These are phyloP conservation scores for Metarhizium sp. DNA, from an alignment of 2,329 filamentous ascomycete species.

Conservation along the genomic window DNA sequence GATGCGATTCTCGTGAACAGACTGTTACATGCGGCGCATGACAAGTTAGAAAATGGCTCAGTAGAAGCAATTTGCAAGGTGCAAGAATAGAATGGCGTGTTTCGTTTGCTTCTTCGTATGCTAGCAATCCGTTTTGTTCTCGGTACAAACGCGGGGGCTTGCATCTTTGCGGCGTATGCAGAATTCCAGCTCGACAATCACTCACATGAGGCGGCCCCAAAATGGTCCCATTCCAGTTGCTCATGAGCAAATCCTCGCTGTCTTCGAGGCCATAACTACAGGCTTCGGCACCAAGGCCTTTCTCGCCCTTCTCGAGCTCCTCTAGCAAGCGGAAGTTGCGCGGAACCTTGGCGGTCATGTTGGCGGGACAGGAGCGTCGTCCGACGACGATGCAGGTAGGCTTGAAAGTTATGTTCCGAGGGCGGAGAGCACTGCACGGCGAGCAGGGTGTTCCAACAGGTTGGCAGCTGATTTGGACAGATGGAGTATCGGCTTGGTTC, in stretches of 20 bases:
- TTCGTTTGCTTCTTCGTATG: too few species aligned
- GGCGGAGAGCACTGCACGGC: neutral
- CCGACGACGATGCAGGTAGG: neutral
- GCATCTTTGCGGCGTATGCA: too few species aligned
- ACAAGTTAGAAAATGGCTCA: too few species aligned
- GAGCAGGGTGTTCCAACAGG: neutral
- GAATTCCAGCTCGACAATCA: neutral
- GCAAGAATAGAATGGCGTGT: too few species aligned
- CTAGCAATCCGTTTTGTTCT: slow-evolving; percentile 10
- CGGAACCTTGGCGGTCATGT: slow-evolving; percentile 56
- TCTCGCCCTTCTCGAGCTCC: slow-evolving; percentile 98
- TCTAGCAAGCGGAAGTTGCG: slow-evolving; percentile 94
- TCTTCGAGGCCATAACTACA: slow-evolving; percentile 96
- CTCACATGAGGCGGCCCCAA: slow-evolving; percentile 85
- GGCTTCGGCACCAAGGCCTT: slow-evolving; percentile 89
- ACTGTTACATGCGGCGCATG: slow-evolving; percentile 38
- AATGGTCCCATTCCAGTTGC: slow-evolving; percentile 97
- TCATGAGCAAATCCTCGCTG: slow-evolving; percentile 91
- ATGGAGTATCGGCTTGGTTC: neutral
- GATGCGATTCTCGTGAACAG: slow-evolving; percentile 96
- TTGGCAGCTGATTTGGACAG: neutral
- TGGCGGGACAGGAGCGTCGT: neutral
- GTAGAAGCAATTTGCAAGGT: too few species aligned
- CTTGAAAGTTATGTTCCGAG: neutral
- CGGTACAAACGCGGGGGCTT: too few species aligned